These are phyloP conservation scores for Penicillium glabrum DNA, from an alignment of 2,329 filamentous ascomycete genomes.

Conservation along the genomic window DNA sequence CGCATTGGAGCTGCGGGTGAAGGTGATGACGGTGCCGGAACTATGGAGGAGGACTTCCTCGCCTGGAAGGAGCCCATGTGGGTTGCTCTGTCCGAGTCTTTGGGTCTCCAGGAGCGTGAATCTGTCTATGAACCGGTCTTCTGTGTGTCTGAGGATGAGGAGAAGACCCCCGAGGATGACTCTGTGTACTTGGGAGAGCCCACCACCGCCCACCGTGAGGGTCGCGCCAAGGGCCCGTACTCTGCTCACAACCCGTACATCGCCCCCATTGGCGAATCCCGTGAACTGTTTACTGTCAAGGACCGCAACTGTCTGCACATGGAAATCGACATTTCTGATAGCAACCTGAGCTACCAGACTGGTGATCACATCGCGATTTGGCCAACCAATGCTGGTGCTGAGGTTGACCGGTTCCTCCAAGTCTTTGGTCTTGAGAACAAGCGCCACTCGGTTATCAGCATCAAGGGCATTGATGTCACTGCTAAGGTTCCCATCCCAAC, in stretches of 20 bases:
- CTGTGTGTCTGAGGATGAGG: conserved; percentile 72
- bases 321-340: conserved; percentile 87
- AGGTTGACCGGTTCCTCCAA: conserved; percentile 86
- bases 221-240: conserved; percentile 79
- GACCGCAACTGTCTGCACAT: conserved; percentile 95
- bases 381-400: conserved; percentile 91
- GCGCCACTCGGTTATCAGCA: conserved; percentile 75
- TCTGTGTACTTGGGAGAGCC: conserved; percentile 94
- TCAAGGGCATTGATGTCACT: conserved; percentile 90
- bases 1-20: conserved; percentile 87
- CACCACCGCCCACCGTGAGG: conserved; percentile 92
- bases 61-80: conserved; percentile 99
- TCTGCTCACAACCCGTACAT: conserved; percentile 97
- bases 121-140: conserved; percentile 94
- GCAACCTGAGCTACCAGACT: conserved; percentile 89
- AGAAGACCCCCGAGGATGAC: conserved; percentile 70
- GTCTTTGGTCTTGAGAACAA: conserved; percentile 75
- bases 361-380: conserved; percentile 97
- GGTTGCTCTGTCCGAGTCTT: conserved; percentile 75
- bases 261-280: conserved; percentile 87
- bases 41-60: conserved; percentile 99
- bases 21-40: conserved; percentile 95
- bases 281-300: conserved; percentile 83
- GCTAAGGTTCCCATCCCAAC: conserved; percentile 97
- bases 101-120: conserved; percentile 92